These are phyloP conservation scores for Pyricularia sp. DNA, from an alignment of 2,329 filamentous ascomycete genomes.

Conservation along the genomic window DNA sequence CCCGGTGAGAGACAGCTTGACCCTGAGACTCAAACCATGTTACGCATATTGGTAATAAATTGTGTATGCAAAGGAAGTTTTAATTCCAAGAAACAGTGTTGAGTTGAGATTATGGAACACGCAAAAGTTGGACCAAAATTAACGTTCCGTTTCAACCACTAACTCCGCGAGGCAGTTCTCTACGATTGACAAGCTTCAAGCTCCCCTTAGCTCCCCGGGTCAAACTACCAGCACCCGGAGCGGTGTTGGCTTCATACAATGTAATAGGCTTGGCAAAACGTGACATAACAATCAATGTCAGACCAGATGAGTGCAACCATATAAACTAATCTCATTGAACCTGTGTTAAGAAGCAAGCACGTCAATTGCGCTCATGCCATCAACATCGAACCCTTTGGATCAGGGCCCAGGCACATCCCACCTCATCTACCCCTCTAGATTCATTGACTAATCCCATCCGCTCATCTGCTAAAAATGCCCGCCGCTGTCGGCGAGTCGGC, in stretches of 20 bases:
- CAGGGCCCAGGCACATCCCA: neutral
- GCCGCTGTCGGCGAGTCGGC: neutral
- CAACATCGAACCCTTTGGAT: neutral
- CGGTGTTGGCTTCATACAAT: neutral
- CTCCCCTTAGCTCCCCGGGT: neutral
- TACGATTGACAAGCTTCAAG: neutral
- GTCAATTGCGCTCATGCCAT: neutral
- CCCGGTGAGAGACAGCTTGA: too few relatives aligned
- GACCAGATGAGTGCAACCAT: neutral
- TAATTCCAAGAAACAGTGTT: neutral
- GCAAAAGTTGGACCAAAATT: too few relatives aligned
- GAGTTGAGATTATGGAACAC: neutral
- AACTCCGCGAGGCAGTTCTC: neutral
- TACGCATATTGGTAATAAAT: neutral
- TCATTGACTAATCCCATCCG: neutral
- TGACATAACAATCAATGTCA: neutral
- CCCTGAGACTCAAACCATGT: neutral
- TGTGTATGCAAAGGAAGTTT: neutral
- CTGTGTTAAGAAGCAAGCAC: neutral
- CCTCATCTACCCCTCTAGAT: neutral
- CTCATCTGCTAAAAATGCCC: neutral
- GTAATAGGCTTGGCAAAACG: neutral
- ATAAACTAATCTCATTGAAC: neutral
- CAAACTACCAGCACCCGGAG: neutral
- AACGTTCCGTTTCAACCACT: neutral